phyloP scores from a whole-genome alignment of 2,329 filamentous ascomycete genomes.

The Colletotrichum eleusines region DNA sequence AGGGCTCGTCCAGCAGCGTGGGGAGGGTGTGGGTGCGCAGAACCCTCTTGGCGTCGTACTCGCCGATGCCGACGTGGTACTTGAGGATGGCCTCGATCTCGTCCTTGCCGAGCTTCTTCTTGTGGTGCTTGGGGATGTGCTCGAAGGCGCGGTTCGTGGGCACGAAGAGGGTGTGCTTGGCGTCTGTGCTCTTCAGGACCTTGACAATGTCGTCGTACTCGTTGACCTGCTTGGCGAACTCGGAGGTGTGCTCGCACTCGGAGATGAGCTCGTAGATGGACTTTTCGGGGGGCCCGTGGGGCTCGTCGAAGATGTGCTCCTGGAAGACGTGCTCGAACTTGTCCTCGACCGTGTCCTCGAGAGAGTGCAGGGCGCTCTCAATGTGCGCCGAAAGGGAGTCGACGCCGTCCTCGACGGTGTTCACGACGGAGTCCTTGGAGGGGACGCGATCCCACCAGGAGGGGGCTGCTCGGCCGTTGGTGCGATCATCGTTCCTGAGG shows the following conservation, averaged over 20 bases:
- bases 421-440: constrained; percentile 51
- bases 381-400: constrained; percentile 44
- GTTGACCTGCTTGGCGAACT: constrained; percentile 80
- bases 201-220: constrained; percentile 79
- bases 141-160: constrained; percentile 83
- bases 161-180: constrained; percentile 85
- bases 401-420: constrained; percentile 49
- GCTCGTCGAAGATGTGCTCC: constrained; percentile 40
- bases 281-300: constrained; percentile 67
- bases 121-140: constrained; percentile 63
- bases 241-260: constrained; percentile 80
- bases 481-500: constrained; percentile 49
- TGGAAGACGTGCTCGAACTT: constrained; percentile 43
- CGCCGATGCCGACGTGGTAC: constrained; percentile 80
- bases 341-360: constrained; percentile 48
- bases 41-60: constrained; percentile 75
- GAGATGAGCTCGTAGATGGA: constrained; percentile 86
- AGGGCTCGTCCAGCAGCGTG: constrained; percentile 69
- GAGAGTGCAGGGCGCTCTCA: constrained; percentile 50
- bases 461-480: constrained; percentile 47
- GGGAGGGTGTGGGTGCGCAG: constrained; percentile 80
- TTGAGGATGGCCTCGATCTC: constrained; percentile 74
- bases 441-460: constrained; percentile 49
- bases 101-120: constrained; percentile 77
- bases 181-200: constrained; percentile 78